Evolutionary conservation across 345 rosid genomes (phyloP), one percentile per base, ranked within the genome.

Genomic region (Pugionium cornutum): DNA sequence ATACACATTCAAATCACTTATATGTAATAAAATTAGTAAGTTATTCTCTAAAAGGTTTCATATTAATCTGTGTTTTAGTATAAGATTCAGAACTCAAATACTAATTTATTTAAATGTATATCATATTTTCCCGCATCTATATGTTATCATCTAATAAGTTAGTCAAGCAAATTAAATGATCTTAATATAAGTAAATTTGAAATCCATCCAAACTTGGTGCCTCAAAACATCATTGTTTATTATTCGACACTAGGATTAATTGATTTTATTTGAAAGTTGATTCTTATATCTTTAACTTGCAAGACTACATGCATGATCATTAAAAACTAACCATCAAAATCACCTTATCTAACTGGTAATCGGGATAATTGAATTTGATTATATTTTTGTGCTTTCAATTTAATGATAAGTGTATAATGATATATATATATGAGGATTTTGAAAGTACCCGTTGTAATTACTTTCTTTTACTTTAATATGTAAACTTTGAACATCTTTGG

Each of bases 141-240:
- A 2, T 50, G 25, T 30, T 52, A 18, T 18, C 18, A 18, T 18
- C 18, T 18, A 18, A 18, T 18, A 18, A 18, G 18, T 18, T 18
- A 18, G 18, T 52, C 2, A 39, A 2, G 39, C 56, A 32, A 18
- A 18, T 18, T 18, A n/a, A 10, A 52, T 18, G 9, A 32, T 32
- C 26, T 3, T 32, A 32, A 8, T 33, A 9, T 31, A 27, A 3
- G 3, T n/a, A 32, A 5, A 32, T 32, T 25, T 51, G 27, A 18
- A 50, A 32, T n/a, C 56, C 7, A 18, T 18, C 18, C 18, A 18
- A 18, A 18, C 18, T 7, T 11, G 28, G 50, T 29, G 63, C 8
- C 25, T n/a, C 36, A 28, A 28, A 40, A 57, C 62, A 57, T 57
- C 7, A 57, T 57, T 28, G 39, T 39, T 27, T 3, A 9, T 40